Evolutionary conservation across 768 basidiomycete genomes (phyloP).

Genomic region (Lactarius hatsudake): DNA sequence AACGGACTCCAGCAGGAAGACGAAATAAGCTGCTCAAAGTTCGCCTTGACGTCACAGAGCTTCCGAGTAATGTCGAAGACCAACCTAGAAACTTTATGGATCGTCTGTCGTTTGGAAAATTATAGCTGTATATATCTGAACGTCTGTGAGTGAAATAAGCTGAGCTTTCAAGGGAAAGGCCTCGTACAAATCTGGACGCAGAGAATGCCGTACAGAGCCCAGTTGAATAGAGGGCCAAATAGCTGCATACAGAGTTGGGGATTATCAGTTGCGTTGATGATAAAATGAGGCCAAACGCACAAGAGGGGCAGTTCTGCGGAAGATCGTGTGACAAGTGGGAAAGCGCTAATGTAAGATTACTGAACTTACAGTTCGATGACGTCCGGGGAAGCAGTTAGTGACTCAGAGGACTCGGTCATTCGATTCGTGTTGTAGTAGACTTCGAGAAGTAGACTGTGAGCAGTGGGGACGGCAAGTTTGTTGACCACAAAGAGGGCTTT

Average conservation of each 20-base stretch:
- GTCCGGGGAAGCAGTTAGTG: background rate
- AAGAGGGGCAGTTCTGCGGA: background rate
- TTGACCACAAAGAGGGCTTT: background rate
- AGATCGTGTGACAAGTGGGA: background rate
- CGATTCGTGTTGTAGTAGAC: background rate
- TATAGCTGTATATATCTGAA: background rate
- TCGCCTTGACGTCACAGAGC: background rate
- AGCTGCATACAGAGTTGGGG: background rate
- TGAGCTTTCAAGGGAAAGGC: background rate
- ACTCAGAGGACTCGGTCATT: background rate
- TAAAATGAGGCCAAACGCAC: background rate
- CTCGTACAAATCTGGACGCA: background rate
- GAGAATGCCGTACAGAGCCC: constrained; percentile 4
- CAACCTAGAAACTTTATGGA: background rate
- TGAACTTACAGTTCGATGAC: background rate
- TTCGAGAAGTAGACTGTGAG: background rate
- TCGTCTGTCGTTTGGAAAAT: background rate
- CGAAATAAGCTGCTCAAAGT: background rate
- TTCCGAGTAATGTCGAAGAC: background rate
- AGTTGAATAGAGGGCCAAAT: background rate
- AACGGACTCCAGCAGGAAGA: background rate
- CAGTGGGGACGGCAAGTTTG: background rate
- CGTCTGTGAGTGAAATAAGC: background rate
- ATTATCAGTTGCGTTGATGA: background rate
- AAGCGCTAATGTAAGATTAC: background rate